Conservation (phyloP, 768 basidiomycete species). For the Termitomyces sp. region DNA sequence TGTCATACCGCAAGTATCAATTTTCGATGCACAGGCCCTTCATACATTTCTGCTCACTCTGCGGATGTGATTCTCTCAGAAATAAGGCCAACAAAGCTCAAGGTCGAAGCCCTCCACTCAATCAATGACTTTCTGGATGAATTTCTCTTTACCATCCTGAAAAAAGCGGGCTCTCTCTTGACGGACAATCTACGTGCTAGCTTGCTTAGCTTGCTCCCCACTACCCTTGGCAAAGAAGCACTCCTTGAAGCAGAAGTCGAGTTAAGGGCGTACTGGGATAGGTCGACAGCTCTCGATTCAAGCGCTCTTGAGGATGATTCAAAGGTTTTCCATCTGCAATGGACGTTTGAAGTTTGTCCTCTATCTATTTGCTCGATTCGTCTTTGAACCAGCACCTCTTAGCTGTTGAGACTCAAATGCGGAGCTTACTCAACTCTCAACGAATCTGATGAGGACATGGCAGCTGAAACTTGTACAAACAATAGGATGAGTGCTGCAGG, state of each 20-base stretch:
- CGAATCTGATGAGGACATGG: slow-evolving; percentile 71
- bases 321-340: slow-evolving; percentile 63
- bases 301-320: slow-evolving; percentile 42
- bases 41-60: slow-evolving; percentile 77
- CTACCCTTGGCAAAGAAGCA: slow-evolving; percentile 85
- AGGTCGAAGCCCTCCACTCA: slow-evolving; percentile 66
- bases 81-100: slow-evolving; percentile 85
- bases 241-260: slow-evolving; percentile 92
- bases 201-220: slow-evolving; percentile 68
- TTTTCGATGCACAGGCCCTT: slow-evolving; percentile 40
- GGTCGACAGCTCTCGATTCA: slow-evolving; percentile 38
- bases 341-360: slow-evolving; percentile 65
- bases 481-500: slow-evolving; percentile 55
- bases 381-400: slow-evolving; percentile 4
- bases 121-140: slow-evolving; percentile 86
- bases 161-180: slow-evolving; percentile 58
- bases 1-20: background rate
- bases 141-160: slow-evolving; percentile 69
- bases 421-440: slow-evolving; percentile 85
- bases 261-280: slow-evolving; percentile 83
- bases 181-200: slow-evolving; percentile 72
- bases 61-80: slow-evolving; percentile 92
- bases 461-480: slow-evolving; percentile 56
- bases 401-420: slow-evolving; percentile 73
- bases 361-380: slow-evolving; percentile 7